Conservation (phyloP, 2,329 filamentous ascomycete genomes). For the Simplicillium aogashimaense region DNA sequence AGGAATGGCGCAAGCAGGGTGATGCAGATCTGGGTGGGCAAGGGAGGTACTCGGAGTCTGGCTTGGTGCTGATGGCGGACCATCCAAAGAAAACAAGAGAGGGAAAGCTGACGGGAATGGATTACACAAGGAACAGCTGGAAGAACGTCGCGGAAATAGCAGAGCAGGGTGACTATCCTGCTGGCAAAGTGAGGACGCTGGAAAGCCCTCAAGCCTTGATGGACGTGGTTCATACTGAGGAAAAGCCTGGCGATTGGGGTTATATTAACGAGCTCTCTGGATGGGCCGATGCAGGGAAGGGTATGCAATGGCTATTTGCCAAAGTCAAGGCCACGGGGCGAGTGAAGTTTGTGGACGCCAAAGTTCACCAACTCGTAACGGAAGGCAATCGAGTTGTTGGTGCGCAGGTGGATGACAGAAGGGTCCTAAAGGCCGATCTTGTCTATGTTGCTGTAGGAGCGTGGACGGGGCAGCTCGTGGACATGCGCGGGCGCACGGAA, state of each 20-base stretch:
- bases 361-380: slow-evolving; percentile 31
- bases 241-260: slow-evolving; percentile 51
- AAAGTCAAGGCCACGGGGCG: slow-evolving; percentile 44
- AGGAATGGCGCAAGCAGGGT: slow-evolving; percentile 54
- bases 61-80: slow-evolving; percentile 55
- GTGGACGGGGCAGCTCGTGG: slow-evolving; percentile 71
- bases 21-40: slow-evolving; percentile 47
- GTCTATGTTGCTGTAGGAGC: slow-evolving; percentile 77
- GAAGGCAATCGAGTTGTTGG: slow-evolving; percentile 39
- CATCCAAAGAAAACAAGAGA: slow-evolving; percentile 19
- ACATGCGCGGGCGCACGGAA: slow-evolving; percentile 64
- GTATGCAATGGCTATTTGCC: slow-evolving; percentile 54
- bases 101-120: slow-evolving; percentile 34
- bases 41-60: slow-evolving; percentile 61
- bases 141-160: slow-evolving; percentile 48
- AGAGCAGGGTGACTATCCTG: slow-evolving; percentile 22
- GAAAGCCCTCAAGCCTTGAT: slow-evolving; percentile 33
- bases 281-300: slow-evolving; percentile 69
- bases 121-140: slow-evolving; percentile 51
- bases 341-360: slow-evolving; percentile 43
- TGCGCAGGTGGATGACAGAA: slow-evolving; percentile 26
- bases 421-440: slow-evolving; percentile 50
- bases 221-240: slow-evolving; percentile 33
- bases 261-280: slow-evolving; percentile 68
- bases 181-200: slow-evolving; percentile 33